Base-by-base conservation (phyloP, 805 yeast species). In the Clavispora phyllophila region DNA sequence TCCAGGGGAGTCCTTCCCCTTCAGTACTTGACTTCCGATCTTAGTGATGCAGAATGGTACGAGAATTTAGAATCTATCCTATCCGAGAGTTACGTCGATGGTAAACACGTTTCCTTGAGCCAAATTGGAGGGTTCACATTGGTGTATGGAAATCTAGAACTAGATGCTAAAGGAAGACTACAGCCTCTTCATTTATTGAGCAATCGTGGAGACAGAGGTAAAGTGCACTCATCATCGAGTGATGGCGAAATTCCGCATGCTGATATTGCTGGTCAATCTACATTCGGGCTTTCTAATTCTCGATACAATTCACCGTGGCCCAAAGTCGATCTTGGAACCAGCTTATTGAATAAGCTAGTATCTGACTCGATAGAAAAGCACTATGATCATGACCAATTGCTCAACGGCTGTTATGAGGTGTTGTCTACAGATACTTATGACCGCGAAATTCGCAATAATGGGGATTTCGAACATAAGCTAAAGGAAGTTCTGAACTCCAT, bases 241-340 rank as follows among this genome's bases (percentile, higher is more conserved):
- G 42, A 43, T 10, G 9, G 17, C 3, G 36, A 27, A 5, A 45
- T 37, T 19, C 42, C 27, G 10, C 55, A 56, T 20, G 50, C 48
- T 17, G 62, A 57, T 7, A 49, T 58, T 9, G 51, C 54, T 9
- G 41, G 42, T 17, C 49, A 60, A 14, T 56, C 61, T 8, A 72
- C 79, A 0, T 67, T 82, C 42, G 86, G 87, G 1, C 54, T 86
- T 12, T 82, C 90, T 1, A 86, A 86, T 56, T 83, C 90, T 2
- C 62, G 77, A n/a, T 76, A 69, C 50, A 68, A 72, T 24, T 69
- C 78, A 20, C 84, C 87, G 6, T 90, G 98, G 97, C 73, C 75
- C 0, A 91, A 90, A 54, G 84, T 84, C 0, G 50, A 56, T 4
- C 41, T 63, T 5, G 96, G 91, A 0, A 57, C 55, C 36, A 17